Base-by-base conservation (phyloP, 2,329 filamentous ascomycete species). In the Diplodia seriata region DNA sequence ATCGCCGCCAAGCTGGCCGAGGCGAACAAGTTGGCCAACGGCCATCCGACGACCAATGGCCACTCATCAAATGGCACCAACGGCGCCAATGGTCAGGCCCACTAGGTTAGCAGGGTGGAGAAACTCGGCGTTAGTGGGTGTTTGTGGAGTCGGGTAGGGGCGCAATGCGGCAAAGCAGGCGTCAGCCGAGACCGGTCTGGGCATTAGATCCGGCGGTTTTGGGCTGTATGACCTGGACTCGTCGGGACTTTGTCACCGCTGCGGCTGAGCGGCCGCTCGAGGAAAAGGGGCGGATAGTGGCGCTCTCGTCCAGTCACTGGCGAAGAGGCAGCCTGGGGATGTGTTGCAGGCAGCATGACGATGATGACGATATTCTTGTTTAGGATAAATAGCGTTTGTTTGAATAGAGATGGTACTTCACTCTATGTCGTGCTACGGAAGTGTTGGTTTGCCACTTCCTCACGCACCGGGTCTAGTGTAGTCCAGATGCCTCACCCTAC, bases 381-480 rank as follows among this genome's bases (percentile, higher is more conserved):
- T 12, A 18, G 40, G 9, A 47, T 59, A 57, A 29, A 57, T 40
- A 23, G 40, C 38, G 64, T 40, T n/a, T 53, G 23, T n/a, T 14
- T 65, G n/a, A 23, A 51, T 68, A 54, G 51, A 20, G 6, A 14
- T 59, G 18, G 14, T 38, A 40, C 26, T 36, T 15, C 26, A 31
- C 49, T 29, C 26, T 54, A 63, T n/a, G 36, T 38, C 11, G 36
- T 12, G 11, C 11, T 1, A 12, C 5, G 1, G 40, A 47, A 47
- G 40, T 47, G 40, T n/a, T 47, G 40, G 40, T 12, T 76, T 64
- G 83, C 83, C 70, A 74, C 56, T 65, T 18, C 31, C 14, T 76
- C 70, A 87, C 63, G 81, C 84, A 1, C 89, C 89, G 0, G 89
- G 90, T 23, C 91, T 83, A 29, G 81, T 80, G 74, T 93, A 93